phyloP scores from a whole-genome alignment of 768 basidiomycete species.

The Tylopilus cervinicoccineus region DNA sequence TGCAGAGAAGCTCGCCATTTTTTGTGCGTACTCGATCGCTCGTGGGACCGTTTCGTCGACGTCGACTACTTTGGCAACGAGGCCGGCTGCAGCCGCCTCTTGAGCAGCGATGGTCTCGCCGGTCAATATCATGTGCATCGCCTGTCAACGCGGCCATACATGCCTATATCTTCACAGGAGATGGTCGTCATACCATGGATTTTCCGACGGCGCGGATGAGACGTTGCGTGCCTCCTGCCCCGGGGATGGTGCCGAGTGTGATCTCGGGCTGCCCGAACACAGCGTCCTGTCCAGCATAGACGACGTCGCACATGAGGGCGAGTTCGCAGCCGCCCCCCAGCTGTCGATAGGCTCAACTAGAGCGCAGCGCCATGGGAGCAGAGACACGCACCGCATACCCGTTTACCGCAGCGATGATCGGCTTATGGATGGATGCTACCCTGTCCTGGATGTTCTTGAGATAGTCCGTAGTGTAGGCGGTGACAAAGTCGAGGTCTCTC shows the following conservation, averaged over 20 bases:
- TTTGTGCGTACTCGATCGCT: slow-evolving; percentile 39
- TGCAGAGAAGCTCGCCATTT: slow-evolving; percentile 31
- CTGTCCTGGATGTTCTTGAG: slow-evolving; percentile 42
- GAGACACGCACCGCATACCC: slow-evolving; percentile 66
- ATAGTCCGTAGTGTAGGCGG: slow-evolving; percentile 44
- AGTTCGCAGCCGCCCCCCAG: slow-evolving; percentile 97
- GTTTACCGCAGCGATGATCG: slow-evolving; percentile 90
- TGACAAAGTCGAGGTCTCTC: slow-evolving; percentile 71
- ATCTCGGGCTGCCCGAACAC: slow-evolving; percentile 96
- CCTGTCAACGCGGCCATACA: slow-evolving; percentile 21
- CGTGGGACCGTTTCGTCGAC: slow-evolving; percentile 38
- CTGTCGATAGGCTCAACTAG: slow-evolving; percentile 37
- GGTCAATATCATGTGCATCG: slow-evolving; percentile 56
- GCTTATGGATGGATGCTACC: slow-evolving; percentile 64
- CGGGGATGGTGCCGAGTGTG: slow-evolving; percentile 90
- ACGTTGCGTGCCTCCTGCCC: slow-evolving; percentile 91
- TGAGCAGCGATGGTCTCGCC: slow-evolving; percentile 43
- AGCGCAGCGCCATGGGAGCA: background rate
- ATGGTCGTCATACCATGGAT: slow-evolving; percentile 37
- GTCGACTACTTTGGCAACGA: slow-evolving; percentile 43
- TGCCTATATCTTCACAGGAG: background rate
- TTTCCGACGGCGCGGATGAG: slow-evolving; percentile 84
- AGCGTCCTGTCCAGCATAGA: slow-evolving; percentile 83
- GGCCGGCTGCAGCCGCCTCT: slow-evolving; percentile 44
- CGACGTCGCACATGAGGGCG: slow-evolving; percentile 93